Evolutionary conservation across 176 grass and related monocot species (phyloP).

Genomic region (Typha latifolia): DNA sequence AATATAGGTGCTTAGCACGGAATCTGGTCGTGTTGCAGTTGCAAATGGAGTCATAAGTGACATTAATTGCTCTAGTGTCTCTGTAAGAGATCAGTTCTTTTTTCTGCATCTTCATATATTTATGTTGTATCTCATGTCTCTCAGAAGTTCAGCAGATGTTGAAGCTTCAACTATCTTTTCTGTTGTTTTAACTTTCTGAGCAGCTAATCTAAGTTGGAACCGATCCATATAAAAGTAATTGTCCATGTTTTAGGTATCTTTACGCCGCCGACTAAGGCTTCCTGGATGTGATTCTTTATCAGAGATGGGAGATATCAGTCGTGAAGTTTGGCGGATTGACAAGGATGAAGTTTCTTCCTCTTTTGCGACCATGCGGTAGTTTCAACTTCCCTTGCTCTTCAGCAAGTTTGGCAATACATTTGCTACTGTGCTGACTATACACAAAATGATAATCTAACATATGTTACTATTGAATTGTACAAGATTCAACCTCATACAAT

Average conservation of each 20-base stretch:
- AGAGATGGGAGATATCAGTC: conserved; percentile 39
- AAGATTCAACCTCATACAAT: conserved; percentile 73
- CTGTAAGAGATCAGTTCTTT: conserved; percentile 30
- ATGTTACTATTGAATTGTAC: conserved; percentile 11
- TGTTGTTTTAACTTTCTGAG: not conserved
- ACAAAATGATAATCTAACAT: conserved; percentile 21
- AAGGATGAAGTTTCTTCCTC: conserved; percentile 87
- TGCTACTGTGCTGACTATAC: not conserved
- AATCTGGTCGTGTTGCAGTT: conserved; percentile 65
- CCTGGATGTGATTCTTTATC: conserved; percentile 51
- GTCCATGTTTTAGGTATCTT: conserved; percentile 59
- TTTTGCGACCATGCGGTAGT: conserved; percentile 79
- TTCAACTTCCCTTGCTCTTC: not conserved
- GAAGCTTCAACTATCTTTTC: not conserved
- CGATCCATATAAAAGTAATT: conserved; percentile 16
- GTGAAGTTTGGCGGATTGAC: conserved; percentile 72
- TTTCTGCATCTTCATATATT: conserved; percentile 12
- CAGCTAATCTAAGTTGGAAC: not conserved
- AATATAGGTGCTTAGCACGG: conserved; percentile 71
- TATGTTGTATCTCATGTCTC: conserved; percentile 2
- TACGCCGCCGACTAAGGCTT: conserved; percentile 60
- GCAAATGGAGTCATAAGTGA: conserved; percentile 75
- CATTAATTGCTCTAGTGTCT: conserved; percentile 51
- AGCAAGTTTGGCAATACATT: not conserved
- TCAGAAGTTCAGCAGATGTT: not conserved